phyloP scores from a whole-genome alignment of 345 rosid genomes.

The Aethionema arabicum region DNA sequence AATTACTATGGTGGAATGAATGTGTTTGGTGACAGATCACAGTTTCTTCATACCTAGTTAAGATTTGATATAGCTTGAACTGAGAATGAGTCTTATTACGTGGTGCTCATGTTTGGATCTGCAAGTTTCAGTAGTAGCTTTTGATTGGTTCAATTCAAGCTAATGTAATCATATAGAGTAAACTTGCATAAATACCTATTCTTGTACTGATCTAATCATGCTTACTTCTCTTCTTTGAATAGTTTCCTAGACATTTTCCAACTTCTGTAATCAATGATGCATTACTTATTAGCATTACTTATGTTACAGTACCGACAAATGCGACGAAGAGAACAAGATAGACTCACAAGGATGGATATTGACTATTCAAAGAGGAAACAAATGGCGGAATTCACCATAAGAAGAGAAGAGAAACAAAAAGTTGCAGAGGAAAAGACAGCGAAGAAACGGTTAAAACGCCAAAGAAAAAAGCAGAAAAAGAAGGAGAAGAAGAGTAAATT shows the following conservation, averaged over 20 bases:
- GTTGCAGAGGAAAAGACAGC: conserved; percentile 80
- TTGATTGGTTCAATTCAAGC: background rate
- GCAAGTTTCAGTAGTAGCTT: conserved; percentile 3
- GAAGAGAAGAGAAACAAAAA: conserved; percentile 83
- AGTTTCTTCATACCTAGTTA: background rate
- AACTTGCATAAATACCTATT: no score
- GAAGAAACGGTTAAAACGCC: conserved; percentile 83
- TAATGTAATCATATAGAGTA: background rate
- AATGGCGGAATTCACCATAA: conserved; percentile 61
- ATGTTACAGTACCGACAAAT: conserved; percentile 83
- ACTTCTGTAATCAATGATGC: conserved; percentile 4
- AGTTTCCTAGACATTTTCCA: background rate
- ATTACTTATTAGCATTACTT: background rate
- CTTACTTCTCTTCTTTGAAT: background rate
- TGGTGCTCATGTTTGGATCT: background rate
- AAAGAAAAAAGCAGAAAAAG: conserved; percentile 75
- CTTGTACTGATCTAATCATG: no score
- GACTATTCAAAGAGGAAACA: conserved; percentile 80
- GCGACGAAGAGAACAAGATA: conserved; percentile 90
- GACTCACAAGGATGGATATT: conserved; percentile 82
- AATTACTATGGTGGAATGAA: no score
- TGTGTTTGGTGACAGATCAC: conserved; percentile 2
- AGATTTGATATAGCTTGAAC: conserved; percentile 3
- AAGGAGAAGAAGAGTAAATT: conserved; percentile 62
- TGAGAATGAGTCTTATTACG: background rate